Base-by-base conservation (phyloP, 441 rosid species). In the Erysimum cheiri region DNA sequence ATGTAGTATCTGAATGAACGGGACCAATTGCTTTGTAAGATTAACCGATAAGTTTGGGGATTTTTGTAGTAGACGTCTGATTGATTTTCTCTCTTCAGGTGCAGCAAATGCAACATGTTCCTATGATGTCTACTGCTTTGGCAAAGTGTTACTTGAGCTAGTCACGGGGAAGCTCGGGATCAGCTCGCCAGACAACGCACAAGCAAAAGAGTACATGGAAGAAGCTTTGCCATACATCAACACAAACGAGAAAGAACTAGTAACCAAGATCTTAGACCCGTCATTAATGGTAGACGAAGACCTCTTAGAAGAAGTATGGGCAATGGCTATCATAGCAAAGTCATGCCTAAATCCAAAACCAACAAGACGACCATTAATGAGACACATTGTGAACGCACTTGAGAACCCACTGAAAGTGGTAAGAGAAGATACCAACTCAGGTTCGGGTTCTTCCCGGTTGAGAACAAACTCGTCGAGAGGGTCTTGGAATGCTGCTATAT, bases 281-380 rank as follows among this genome's bases (percentile, higher is more conserved):
- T 89, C 96, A 8, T 75, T 96, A 56, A 84, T 96, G 6, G 83
- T 96, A 3, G 97, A 96, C 22, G 99, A 96, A 57, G 99, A 96
- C 75, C 83, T 93, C 10, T 75, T 96, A 55, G 98, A 93, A 75
- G 99, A 96, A 84, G 98, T 96, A 26, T 96, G 98, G 99, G 97
- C 98, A 11, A 87, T 91, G 94, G 97, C 98, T 12, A 85, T 96
- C 66, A 88, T 96, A 47, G 98, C 99, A 12, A 84, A 87, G 69
- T 96, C 99, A 28, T 96, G 98, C 85, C 85, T 96, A 53, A 89
- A 91, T 77, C 94, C 96, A 10, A 91, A 91, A 83, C 93, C 97
- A 67, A 81, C 96, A 2, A 91, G 87, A 75, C 85, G 99, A 40
- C 99, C 99, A 0, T 86, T 82, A 3, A 93, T 93, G 97, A 87